Evolutionary conservation across 805 yeast species (phyloP).

Genomic region (Monosporozyma siamensis): DNA sequence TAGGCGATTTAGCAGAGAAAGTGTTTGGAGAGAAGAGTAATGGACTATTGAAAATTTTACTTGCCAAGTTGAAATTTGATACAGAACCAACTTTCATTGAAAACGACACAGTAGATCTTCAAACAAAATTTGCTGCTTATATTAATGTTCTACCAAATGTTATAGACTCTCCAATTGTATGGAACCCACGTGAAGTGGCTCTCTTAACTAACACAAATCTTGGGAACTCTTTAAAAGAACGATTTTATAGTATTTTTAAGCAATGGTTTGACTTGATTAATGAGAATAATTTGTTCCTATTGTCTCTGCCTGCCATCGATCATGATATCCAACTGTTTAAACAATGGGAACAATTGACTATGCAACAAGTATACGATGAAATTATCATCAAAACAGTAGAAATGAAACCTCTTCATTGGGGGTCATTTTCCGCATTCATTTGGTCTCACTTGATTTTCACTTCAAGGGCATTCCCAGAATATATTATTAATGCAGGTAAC

Average conservation of each 20-base stretch:
- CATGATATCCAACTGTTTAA: slow-evolving; percentile 9
- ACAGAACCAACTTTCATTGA: slow-evolving; percentile 8
- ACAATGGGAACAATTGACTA: slow-evolving; percentile 8
- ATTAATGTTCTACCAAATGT: slow-evolving; percentile 40
- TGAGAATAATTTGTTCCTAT: background rate
- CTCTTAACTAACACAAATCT: slow-evolving; percentile 57
- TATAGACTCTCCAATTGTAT: slow-evolving; percentile 50
- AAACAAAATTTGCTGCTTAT: slow-evolving; percentile 35
- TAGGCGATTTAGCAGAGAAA: slow-evolving; percentile 16
- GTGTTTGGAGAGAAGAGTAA: slow-evolving; percentile 26
- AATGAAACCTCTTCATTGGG: slow-evolving; percentile 37
- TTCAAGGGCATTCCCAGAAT: slow-evolving; percentile 74
- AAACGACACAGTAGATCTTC: slow-evolving; percentile 2
- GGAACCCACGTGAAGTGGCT: slow-evolving; percentile 45
- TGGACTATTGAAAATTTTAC: slow-evolving; percentile 30
- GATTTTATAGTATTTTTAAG: slow-evolving; percentile 38
- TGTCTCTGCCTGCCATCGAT: background rate
- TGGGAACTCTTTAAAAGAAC: slow-evolving; percentile 44
- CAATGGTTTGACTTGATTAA: slow-evolving; percentile 45
- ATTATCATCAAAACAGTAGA: slow-evolving; percentile 13
- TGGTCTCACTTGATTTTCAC: slow-evolving; percentile 70
- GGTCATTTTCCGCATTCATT: slow-evolving; percentile 54
- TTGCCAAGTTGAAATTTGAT: slow-evolving; percentile 37
- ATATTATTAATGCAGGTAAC: slow-evolving; percentile 26
- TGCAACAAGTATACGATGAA: slow-evolving; percentile 13